Conservation (phyloP, 768 basidiomycete genomes). For the Boletus barrowsii region DNA sequence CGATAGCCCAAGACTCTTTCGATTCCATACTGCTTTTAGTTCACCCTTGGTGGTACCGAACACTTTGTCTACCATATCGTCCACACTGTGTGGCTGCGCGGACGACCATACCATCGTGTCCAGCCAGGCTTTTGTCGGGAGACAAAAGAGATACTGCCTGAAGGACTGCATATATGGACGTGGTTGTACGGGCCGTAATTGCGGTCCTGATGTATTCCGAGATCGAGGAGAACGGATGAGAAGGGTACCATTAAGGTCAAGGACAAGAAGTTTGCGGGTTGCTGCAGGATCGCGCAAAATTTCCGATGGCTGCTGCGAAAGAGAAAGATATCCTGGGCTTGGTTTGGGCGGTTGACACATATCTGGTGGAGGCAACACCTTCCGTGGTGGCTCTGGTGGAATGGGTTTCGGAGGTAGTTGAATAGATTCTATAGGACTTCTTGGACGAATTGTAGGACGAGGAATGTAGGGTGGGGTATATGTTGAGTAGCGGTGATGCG, state of each 20-base stretch:
- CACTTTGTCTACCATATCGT: conserved; percentile 64
- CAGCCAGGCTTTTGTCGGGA: conserved; percentile 59
- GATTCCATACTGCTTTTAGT: conserved; percentile 71
- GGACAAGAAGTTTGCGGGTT: conserved; percentile 62
- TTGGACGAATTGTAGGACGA: conserved; percentile 9
- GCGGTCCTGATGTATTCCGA: conserved; percentile 11
- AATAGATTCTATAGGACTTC: conserved; percentile 2
- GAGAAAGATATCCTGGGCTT: conserved; percentile 35
- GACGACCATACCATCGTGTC: conserved; percentile 90
- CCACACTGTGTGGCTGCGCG: conserved; percentile 76
- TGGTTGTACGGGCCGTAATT: conserved; percentile 45
- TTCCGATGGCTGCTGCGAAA: conserved; percentile 29
- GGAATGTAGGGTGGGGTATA: conserved; percentile 6
- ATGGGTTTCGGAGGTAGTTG: not conserved
- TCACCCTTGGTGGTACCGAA: conserved; percentile 45
- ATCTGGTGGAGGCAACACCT: not conserved
- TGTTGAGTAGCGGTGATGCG: conserved; percentile 10
- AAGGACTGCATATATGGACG: conserved; percentile 69
- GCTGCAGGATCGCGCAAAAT: conserved; percentile 22
- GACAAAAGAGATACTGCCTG: conserved; percentile 59
- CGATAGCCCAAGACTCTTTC: conserved; percentile 72
- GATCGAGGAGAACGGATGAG: conserved; percentile 49
- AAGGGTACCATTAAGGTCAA: conserved; percentile 68
- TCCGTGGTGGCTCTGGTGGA: not conserved
- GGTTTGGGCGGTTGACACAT: conserved; percentile 21